These are phyloP conservation scores for Solanum ossicruentum DNA, from an alignment of 257 asterid species.

Conservation along the genomic window DNA sequence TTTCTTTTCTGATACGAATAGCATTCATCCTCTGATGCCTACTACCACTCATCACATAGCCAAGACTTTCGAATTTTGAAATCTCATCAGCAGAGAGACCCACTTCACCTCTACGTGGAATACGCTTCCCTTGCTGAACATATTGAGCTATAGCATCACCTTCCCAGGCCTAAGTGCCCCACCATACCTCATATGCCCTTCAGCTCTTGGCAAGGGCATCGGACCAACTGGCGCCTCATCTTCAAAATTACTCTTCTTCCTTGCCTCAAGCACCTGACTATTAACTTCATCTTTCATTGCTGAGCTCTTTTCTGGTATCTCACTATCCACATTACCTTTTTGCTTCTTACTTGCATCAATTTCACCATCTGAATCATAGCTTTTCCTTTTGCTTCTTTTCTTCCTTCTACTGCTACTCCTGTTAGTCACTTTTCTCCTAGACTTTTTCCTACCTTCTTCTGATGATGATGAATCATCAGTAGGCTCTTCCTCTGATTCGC, in stretches of 20 bases:
- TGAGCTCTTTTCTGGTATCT: conserved; percentile 13
- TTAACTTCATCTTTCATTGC: conserved; percentile 25
- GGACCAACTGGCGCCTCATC: conserved; percentile 38
- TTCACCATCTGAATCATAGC: conserved; percentile 21
- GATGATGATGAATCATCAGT: not conserved
- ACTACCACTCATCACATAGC: conserved; percentile 99
- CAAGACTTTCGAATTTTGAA: conserved; percentile 73
- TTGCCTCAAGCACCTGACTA: conserved; percentile 42
- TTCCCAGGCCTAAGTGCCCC: conserved; percentile 99
- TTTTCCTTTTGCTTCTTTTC: conserved; percentile 20
- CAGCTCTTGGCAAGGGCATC: conserved; percentile 88
- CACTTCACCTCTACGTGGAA: conserved; percentile 99
- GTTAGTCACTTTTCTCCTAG: conserved; percentile 17
- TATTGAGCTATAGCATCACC: conserved; percentile 99
- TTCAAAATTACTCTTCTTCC: conserved; percentile 45
- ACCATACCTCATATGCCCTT: conserved; percentile 95
- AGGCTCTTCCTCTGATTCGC: conserved; percentile 12
- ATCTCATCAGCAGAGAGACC: conserved; percentile 98
- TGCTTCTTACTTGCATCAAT: conserved; percentile 37
- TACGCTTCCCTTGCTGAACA: conserved; percentile 99
- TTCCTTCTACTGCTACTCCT: conserved; percentile 18
- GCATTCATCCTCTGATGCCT: conserved; percentile 99
- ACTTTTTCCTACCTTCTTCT: conserved; percentile 19
- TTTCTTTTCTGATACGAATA: conserved; percentile 94
- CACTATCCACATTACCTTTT: conserved; percentile 24